Evolutionary conservation across 2,329 filamentous ascomycete genomes (phyloP).

Genomic region (Endothia cerciana): DNA sequence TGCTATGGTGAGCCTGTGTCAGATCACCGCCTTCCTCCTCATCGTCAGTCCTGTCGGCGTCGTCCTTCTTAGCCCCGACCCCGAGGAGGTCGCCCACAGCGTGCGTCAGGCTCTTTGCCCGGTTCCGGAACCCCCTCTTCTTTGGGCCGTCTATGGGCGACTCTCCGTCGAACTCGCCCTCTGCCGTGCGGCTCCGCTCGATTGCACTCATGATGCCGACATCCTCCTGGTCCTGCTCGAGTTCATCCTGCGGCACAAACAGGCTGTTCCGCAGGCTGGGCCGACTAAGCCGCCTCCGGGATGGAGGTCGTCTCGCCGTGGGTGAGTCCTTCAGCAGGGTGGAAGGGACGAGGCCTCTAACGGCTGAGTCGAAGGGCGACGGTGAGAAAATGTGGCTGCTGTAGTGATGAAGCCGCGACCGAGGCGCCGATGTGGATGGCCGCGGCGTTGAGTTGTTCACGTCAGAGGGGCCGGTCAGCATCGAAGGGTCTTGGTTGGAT

Average conservation of each 20-base stretch:
- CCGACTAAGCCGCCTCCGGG: constrained; percentile 52
- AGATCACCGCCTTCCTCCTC: background rate
- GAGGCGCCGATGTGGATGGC: constrained; percentile 36
- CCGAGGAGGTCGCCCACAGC: constrained; percentile 28
- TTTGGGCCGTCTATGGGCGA: constrained; percentile 11
- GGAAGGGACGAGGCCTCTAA: constrained; percentile 61
- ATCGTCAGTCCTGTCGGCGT: background rate
- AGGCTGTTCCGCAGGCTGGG: constrained; percentile 58
- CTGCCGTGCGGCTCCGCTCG: constrained; percentile 24
- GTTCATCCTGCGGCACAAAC: constrained; percentile 54
- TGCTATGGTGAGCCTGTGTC: constrained; percentile 8
- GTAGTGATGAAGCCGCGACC: constrained; percentile 44
- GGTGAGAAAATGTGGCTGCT: constrained; percentile 60
- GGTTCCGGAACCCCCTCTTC: constrained; percentile 24
- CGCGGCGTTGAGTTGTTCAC: constrained; percentile 37
- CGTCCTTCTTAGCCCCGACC: constrained; percentile 14
- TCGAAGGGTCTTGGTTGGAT: constrained; percentile 13
- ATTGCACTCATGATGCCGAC: constrained; percentile 24
- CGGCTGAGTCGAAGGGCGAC: constrained; percentile 62
- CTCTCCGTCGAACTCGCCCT: constrained; percentile 6
- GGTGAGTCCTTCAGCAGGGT: constrained; percentile 52
- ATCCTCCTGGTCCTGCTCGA: constrained; percentile 35
- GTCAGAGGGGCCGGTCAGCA: constrained; percentile 16
- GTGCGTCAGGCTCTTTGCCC: constrained; percentile 29
- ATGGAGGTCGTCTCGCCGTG: constrained; percentile 43